Evolutionary conservation across 2,329 filamentous ascomycete species (phyloP), one percentile per base, ranked within the genome.

Genomic region (Zymoseptoria tritici): DNA sequence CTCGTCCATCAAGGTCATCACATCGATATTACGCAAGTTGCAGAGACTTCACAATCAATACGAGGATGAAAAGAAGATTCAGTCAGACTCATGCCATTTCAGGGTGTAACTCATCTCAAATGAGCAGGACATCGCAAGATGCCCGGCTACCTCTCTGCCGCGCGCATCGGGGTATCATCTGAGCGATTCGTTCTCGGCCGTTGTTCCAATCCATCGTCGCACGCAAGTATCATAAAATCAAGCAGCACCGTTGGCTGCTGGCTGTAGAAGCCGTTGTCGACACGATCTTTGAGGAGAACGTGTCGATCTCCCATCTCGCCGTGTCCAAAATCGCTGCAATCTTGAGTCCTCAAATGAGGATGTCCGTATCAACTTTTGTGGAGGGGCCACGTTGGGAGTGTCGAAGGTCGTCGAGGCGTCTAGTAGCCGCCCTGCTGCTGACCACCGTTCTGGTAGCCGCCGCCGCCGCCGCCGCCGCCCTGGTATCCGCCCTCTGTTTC

Each of bases 401-500:
- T 22, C 53, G 49, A 46, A 54, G 49, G 55, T 50, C 54, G 9
- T 60, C 60, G 36, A 59, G 22, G 22, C n/a, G 52, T 57, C 52
- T 62, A 61, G 59, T 62, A 58, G 55, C 62, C 60, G 31, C 59
- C 59, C 52, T 63, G 51, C 22, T 57, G 46, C 54, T 60, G 29
- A 49, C 49, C 24, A n/a, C 20, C 31, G 46, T 53, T 16, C 52
- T 53, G 52, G 8, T 29, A 9, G 52, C 52, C 52, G 22, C 29
- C 63, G 52, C 64, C 60, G 50, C 21, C 60, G 50, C 21, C 21
- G 21, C 66, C 64, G 46, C 64, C 66, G 54, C 67, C 67, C 49
- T 68, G 67, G 56, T 66, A 70, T 46, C 69, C 69, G 21, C 68
- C 68, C 53, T 66, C 64, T 60, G 65, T 64, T 56, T 62, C 36